These are phyloP conservation scores for Trichopus zeylanicus DNA, from an alignment of 116 monocot species.

Conservation along the genomic window DNA sequence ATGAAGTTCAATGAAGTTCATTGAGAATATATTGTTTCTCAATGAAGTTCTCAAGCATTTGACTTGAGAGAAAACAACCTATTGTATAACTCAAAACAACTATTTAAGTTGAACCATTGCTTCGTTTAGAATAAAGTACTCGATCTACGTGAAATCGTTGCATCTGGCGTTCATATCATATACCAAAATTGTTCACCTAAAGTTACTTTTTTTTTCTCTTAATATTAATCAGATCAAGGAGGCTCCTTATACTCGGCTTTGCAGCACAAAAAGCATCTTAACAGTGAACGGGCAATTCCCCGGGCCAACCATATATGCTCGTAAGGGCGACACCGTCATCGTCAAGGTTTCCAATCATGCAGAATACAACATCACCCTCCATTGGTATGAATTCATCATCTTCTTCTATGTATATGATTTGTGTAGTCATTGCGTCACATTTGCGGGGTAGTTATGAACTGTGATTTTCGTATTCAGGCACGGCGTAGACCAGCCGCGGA, in stretches of 20 bases:
- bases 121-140: too few relatives aligned
- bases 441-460: not conserved
- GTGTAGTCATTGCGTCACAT: not conserved
- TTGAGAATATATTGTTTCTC: too few relatives aligned
- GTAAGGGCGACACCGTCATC: constrained; percentile 18
- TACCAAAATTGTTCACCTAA: too few relatives aligned
- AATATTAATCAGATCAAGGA: constrained; percentile 32
- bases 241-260: constrained; percentile 19
- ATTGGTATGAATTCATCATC: constrained; percentile 16
- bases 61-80: too few relatives aligned
- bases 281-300: constrained; percentile 38
- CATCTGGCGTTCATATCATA: too few relatives aligned
- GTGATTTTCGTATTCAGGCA: constrained; percentile 22
- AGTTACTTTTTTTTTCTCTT: too few relatives aligned
- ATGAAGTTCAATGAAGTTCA: too few relatives aligned
- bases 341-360: constrained; percentile 24
- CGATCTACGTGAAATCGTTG: too few relatives aligned
- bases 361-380: constrained; percentile 23
- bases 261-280: constrained; percentile 26
- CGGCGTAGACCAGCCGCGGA: constrained; percentile 28
- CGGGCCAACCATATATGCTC: constrained; percentile 21
- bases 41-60: too few relatives aligned
- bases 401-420: not conserved
- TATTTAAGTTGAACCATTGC: too few relatives aligned
- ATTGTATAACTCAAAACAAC: too few relatives aligned